A percentile compares a stretch with the other conserved stretches of the same genome.
These are phyloP conservation scores for Artemisia annua DNA, from an alignment of 129 eudicot species.

Conservation along the genomic window DNA sequence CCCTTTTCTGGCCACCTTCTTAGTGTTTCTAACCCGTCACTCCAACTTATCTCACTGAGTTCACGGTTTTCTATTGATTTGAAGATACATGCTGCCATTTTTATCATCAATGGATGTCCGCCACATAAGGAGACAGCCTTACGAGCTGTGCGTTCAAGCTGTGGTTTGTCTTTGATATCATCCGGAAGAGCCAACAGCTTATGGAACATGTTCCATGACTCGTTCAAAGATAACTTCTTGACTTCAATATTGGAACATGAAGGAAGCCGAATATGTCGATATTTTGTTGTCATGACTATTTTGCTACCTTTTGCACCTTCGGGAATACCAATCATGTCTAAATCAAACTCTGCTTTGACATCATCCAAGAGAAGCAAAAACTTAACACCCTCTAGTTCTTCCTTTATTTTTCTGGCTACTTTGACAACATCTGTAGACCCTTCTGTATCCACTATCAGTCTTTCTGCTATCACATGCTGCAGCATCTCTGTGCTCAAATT, in stretches of 20 bases:
- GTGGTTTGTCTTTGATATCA: slow-evolving; percentile 18
- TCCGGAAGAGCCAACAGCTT: slow-evolving; percentile 11
- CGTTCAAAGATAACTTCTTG: slow-evolving; percentile 21
- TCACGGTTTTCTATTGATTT: slow-evolving; percentile 24
- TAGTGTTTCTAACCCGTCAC: slow-evolving; percentile 23
- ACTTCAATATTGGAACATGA: slow-evolving; percentile 30
- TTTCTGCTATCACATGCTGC: slow-evolving; percentile 26
- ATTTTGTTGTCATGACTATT: slow-evolving; percentile 37
- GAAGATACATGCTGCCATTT: slow-evolving; percentile 39
- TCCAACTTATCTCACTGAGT: slow-evolving; percentile 27
- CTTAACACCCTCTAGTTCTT: slow-evolving; percentile 24
- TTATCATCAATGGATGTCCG: slow-evolving; percentile 38
- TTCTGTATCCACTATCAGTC: slow-evolving; percentile 28
- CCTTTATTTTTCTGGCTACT: slow-evolving; percentile 19
- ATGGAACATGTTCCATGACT: slow-evolving; percentile 38
- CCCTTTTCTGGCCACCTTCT: slow-evolving; percentile 33
- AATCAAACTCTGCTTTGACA: slow-evolving; percentile 33
- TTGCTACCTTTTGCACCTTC: slow-evolving; percentile 31
- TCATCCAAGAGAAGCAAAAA: slow-evolving; percentile 35
- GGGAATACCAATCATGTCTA: slow-evolving; percentile 32
- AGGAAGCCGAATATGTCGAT: slow-evolving; percentile 17
- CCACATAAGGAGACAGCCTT: slow-evolving; percentile 26
- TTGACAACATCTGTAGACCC: slow-evolving; percentile 12
- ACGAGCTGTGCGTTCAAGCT: slow-evolving; percentile 15
- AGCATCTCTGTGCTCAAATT: slow-evolving; percentile 34